A percentile compares a stretch with the other conserved stretches of the same genome.
Evolutionary conservation across 169 alveolate species (phyloP).

Genomic region (Plasmodium relictum): DNA sequence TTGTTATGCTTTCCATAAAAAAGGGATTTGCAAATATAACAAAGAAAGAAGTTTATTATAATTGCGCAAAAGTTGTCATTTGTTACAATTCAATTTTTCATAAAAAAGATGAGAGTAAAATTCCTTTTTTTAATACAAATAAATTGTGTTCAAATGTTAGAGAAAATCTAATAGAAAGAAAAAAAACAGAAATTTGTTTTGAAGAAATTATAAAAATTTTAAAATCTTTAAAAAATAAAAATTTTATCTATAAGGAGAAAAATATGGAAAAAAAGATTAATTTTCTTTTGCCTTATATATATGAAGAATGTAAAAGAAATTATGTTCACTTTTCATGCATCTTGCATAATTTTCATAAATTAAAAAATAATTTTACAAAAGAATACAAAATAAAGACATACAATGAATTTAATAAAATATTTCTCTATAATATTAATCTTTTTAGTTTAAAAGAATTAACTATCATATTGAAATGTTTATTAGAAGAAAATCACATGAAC

Average conservation of each 20-base stretch:
- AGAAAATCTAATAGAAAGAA: not conserved
- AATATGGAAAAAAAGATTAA: slow-evolving; percentile 43
- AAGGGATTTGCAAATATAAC: too few relatives aligned
- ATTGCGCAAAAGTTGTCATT: too few relatives aligned
- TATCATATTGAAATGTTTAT: slow-evolving; percentile 60
- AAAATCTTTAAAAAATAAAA: slow-evolving; percentile 20
- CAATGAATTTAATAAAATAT: slow-evolving; percentile 26
- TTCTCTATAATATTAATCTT: slow-evolving; percentile 17
- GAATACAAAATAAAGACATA: slow-evolving; percentile 40
- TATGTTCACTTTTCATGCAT: slow-evolving; percentile 70
- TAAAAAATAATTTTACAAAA: slow-evolving; percentile 40
- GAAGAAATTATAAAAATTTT: slow-evolving; percentile 48
- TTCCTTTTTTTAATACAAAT: not conserved
- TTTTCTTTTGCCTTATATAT: slow-evolving; percentile 48
- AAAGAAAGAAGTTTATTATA: too few relatives aligned
- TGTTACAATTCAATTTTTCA: too few relatives aligned
- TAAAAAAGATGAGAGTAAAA: too few relatives aligned
- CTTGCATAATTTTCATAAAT: slow-evolving; percentile 46
- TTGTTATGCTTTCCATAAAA: too few relatives aligned
- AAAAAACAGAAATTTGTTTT: slow-evolving; percentile 26
- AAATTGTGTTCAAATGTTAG: not conserved
- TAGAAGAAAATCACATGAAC: slow-evolving; percentile 28
- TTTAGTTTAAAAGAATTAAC: slow-evolving; percentile 63
- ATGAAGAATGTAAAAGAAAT: slow-evolving; percentile 56
- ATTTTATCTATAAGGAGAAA: slow-evolving; percentile 1